Evolutionary conservation across 345 rosid genomes (phyloP).

Genomic region (Eucalyptus grandis): DNA sequence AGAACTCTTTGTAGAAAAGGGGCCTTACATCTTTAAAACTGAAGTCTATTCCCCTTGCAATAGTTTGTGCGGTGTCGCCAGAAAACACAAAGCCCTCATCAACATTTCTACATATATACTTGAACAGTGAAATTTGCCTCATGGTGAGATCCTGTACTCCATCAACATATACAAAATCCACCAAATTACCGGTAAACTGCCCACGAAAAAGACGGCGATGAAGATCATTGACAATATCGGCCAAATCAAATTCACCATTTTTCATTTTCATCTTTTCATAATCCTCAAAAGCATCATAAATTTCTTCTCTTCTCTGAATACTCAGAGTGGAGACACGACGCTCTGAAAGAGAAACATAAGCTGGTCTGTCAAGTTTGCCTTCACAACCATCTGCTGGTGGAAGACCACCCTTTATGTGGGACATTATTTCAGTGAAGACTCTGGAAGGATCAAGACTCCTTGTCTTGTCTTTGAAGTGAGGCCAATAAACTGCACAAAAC

Average conservation of each 20-base stretch:
- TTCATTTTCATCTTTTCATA: constrained; percentile 31
- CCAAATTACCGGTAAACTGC: constrained; percentile 9
- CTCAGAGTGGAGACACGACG: constrained; percentile 20
- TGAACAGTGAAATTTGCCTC: constrained; percentile 42
- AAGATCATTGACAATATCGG: constrained; percentile 46
- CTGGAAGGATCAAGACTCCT: constrained; percentile 30
- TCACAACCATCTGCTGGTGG: constrained; percentile 2
- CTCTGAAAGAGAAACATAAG: constrained; percentile 17
- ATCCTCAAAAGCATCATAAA: constrained; percentile 22
- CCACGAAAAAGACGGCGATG: constrained; percentile 18
- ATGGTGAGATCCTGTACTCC: constrained; percentile 58
- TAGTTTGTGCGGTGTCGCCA: constrained; percentile 39
- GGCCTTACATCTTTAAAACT: constrained; percentile 33
- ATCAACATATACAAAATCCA: constrained; percentile 46
- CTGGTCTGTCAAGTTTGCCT: constrained; percentile 15
- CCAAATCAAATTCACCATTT: constrained; percentile 35
- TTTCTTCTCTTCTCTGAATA: constrained; percentile 1
- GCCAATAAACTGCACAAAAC: constrained; percentile 41
- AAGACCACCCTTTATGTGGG: constrained; percentile 37
- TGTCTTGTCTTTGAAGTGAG: constrained; percentile 16
- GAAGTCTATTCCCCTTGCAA: constrained; percentile 37
- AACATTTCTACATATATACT: constrained; percentile 23
- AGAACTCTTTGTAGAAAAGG: constrained; percentile 31
- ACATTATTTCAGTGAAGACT: constrained; percentile 42
- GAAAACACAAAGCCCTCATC: constrained; percentile 38